Evolutionary conservation across 2,329 filamentous ascomycete species (phyloP), one percentile per base, ranked within the genome.

Genomic region (Venturia carpophila): DNA sequence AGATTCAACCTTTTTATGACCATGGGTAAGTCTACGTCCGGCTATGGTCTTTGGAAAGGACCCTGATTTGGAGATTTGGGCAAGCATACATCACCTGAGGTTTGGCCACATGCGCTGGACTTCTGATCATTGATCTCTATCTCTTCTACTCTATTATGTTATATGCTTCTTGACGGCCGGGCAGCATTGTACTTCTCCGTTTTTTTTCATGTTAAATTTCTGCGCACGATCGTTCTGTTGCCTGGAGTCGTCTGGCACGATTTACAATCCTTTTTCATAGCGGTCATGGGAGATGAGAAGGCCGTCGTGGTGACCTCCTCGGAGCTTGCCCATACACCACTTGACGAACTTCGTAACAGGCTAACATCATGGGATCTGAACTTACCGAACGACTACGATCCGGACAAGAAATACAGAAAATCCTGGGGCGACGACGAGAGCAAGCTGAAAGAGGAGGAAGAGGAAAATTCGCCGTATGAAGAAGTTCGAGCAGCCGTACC

Each of bases 401-500:
- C 43, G 60, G 30, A 42, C 19, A 65, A 61, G 30, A 56, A 60
- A 27, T 56, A 42, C 37, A n/a, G 34, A 19, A 64, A 60, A 6
- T 60, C 43, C 10, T 58, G 65, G 37, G 61, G 30, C 24, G 55
- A 64, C 37, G 47, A 52, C 34, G 62, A 63, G 21, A 34, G 43
- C n/a, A 55, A 41, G 42, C 10, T 55, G 34, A 55, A 63, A 11
- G 43, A 19, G n/a, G 62, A 63, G 62, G 63, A 65, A 5, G 63
- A 65, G 7, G 68, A 69, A 49, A 67, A 71, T 60, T 71, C 69
- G 10, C 69, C 69, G 0, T 71, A 70, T 49, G 66, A 68, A 13
- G 69, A 71, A 62, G 70, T 71, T 52, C 66, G 69, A 58, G 69
- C 70, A 13, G 68, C 66, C 11, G 68, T 69, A 15, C 67, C 67